Evolutionary conservation across 805 yeast genomes (phyloP), one percentile per base, ranked within the genome.

Genomic region (Lachancea sp.): DNA sequence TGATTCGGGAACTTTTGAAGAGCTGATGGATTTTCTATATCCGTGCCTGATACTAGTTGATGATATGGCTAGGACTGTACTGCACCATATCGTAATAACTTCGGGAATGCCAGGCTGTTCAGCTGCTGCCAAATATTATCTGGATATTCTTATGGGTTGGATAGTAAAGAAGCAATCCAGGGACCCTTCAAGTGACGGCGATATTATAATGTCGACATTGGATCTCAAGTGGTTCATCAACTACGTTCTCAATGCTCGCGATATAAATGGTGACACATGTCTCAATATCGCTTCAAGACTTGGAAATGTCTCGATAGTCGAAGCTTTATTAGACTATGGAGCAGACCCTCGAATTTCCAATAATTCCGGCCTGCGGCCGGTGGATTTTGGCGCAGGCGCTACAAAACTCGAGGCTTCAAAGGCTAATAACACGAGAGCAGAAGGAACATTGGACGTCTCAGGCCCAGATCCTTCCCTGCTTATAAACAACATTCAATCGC

Each of bases 261-360:
- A 92, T 64, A 69, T 78, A 40, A 89, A 89, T 54, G 98, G 98
- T 19, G 96, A 92, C 58, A 92, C 98, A 0, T 89, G 96, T 35
- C 69, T 92, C 45, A 95, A 89, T 56, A 84, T 92, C 41, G 94
- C 95, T 0, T 92, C 97, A 0, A 75, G 94, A 51, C 76, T 92
- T 19, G 95, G 95, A 7, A 83, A 85, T 58, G 76, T 78, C 34
- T 78, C 83, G 33, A 74, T 92, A 41, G 89, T 83, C 8, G 86
- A 83, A 47, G 85, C 83, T 46, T 69, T 92, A 36, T 61, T 92
- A 38, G 89, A 85, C 47, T 83, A 85, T 41, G 96, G 97, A 26
- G 97, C 97, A 1, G 84, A 89, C 56, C 77, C 84, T 4, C 70
- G 71, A 24, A 71, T 86, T 35, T 76, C 86, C 4, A 92, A 92